Evolutionary conservation across 2,329 filamentous ascomycete genomes (phyloP).

Genomic region (Colletotrichum godetiae): DNA sequence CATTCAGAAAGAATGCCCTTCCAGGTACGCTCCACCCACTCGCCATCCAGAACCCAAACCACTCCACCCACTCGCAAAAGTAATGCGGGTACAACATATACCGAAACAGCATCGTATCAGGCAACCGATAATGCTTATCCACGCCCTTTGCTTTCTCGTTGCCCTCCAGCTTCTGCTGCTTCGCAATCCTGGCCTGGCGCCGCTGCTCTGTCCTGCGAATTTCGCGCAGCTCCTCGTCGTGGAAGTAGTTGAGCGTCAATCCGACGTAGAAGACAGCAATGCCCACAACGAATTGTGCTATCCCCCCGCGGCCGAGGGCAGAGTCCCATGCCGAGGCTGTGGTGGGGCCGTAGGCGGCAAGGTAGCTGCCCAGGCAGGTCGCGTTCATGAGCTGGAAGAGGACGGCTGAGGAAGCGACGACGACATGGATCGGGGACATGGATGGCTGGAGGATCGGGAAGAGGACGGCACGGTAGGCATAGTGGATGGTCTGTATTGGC

Average conservation of each 20-base stretch:
- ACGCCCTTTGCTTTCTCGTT: constrained; percentile 51
- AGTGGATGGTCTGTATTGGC: constrained; percentile 77
- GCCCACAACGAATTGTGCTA: constrained; percentile 68
- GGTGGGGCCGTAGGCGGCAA: constrained; percentile 82
- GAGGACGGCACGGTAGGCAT: constrained; percentile 87
- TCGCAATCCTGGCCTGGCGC: constrained; percentile 60
- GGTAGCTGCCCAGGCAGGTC: constrained; percentile 80
- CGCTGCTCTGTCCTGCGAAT: constrained; percentile 79
- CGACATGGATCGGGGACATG: constrained; percentile 88
- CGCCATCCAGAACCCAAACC: constrained; percentile 87
- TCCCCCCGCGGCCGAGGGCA: constrained; percentile 49
- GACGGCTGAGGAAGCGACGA: constrained; percentile 73
- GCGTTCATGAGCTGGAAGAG: constrained; percentile 86
- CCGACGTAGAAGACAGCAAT: constrained; percentile 81
- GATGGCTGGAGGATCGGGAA: constrained; percentile 86
- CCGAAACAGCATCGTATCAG: constrained; percentile 83
- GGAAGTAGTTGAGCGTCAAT: constrained; percentile 83
- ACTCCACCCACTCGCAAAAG: constrained; percentile 96
- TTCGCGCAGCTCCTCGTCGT: constrained; percentile 90
- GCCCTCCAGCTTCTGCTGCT: constrained; percentile 54
- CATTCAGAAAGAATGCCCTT: constrained; percentile 85
- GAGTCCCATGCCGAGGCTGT: constrained; percentile 63
- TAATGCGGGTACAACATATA: constrained; percentile 93
- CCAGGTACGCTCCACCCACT: constrained; percentile 80
- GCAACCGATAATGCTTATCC: constrained; percentile 89